phyloP scores from a whole-genome alignment of 371 early-diverging fungal species.

The Blakeslea trispora region DNA sequence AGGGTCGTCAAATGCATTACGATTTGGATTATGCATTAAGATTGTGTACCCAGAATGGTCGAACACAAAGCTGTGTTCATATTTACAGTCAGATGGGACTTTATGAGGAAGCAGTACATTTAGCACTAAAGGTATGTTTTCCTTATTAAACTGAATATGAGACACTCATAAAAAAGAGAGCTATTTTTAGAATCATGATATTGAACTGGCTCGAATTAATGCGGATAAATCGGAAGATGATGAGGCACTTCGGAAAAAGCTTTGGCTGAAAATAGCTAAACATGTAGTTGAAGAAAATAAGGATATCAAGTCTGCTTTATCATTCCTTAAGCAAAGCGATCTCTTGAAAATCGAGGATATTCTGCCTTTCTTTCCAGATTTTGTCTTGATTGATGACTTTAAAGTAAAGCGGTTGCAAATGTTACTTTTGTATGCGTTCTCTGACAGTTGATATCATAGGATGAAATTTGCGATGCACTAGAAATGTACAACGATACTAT shows the following conservation, averaged over 20 bases:
- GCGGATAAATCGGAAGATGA: slow-evolving; percentile 87
- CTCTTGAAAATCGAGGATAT: slow-evolving; percentile 95
- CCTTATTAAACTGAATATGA: too few relatives aligned
- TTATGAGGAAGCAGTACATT: slow-evolving; percentile 85
- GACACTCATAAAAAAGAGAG: slow-evolving; percentile 21
- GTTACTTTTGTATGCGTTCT: not conserved
- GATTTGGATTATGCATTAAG: slow-evolving; percentile 88
- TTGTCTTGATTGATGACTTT: slow-evolving; percentile 93
- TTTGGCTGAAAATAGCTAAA: slow-evolving; percentile 92
- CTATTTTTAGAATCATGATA: slow-evolving; percentile 77
- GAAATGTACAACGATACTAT: slow-evolving; percentile 86
- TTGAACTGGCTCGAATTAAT: slow-evolving; percentile 87
- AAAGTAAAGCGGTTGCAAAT: slow-evolving; percentile 41
- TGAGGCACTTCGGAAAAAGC: slow-evolving; percentile 75
- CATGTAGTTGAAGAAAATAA: slow-evolving; percentile 83
- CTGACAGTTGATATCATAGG: slow-evolving; percentile 23
- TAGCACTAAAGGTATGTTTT: slow-evolving; percentile 69
- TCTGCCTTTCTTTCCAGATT: slow-evolving; percentile 94
- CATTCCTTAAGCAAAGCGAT: slow-evolving; percentile 76
- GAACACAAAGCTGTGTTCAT: slow-evolving; percentile 80
- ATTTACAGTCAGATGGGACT: slow-evolving; percentile 83
- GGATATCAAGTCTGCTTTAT: slow-evolving; percentile 85
- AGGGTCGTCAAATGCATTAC: slow-evolving; percentile 75
- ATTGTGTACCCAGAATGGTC: slow-evolving; percentile 72
- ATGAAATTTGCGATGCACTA: slow-evolving; percentile 83